A percentile compares a stretch with the other conserved stretches of the same genome.
These are phyloP conservation scores for Ophiostoma perfectum DNA, from an alignment of 2,329 filamentous ascomycete species.

Conservation along the genomic window DNA sequence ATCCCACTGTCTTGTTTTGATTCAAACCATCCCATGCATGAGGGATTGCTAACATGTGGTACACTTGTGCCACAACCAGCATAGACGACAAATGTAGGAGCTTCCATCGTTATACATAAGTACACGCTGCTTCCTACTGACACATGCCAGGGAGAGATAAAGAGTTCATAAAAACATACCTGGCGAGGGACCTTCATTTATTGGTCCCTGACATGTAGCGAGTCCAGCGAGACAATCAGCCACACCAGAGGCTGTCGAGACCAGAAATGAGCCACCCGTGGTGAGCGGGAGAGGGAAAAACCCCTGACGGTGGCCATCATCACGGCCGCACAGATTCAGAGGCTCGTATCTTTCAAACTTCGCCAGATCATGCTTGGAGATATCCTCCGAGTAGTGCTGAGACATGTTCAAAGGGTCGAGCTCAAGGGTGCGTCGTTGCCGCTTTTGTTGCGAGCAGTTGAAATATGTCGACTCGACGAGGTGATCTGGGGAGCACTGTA, in stretches of 20 bases:
- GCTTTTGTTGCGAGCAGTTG: neutral
- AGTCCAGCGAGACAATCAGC: slow-evolving; percentile 29
- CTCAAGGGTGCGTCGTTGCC: neutral
- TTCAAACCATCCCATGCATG: neutral
- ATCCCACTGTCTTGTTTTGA: neutral
- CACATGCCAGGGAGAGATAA: neutral
- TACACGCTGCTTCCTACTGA: too few species aligned
- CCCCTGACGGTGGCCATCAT: neutral
- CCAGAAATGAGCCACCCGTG: slow-evolving; percentile 15
- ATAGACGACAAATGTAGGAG: too few species aligned
- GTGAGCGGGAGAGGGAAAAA: slow-evolving; percentile 22
- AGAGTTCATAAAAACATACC: slow-evolving; percentile 31
- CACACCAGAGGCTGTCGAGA: slow-evolving; percentile 16
- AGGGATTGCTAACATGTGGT: neutral
- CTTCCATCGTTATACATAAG: too few species aligned
- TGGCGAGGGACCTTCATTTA: slow-evolving; percentile 33
- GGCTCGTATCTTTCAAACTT: neutral
- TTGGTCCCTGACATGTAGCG: slow-evolving; percentile 35
- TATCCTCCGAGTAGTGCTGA: neutral
- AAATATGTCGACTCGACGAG: neutral
- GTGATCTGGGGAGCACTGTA: neutral
- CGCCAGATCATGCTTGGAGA: neutral
- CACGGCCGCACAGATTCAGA: neutral
- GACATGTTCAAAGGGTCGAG: neutral
- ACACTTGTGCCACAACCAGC: neutral